Base-by-base conservation (phyloP, 192 early-diverging fungal genomes). In the Lunasporangiospora selenospora region DNA sequence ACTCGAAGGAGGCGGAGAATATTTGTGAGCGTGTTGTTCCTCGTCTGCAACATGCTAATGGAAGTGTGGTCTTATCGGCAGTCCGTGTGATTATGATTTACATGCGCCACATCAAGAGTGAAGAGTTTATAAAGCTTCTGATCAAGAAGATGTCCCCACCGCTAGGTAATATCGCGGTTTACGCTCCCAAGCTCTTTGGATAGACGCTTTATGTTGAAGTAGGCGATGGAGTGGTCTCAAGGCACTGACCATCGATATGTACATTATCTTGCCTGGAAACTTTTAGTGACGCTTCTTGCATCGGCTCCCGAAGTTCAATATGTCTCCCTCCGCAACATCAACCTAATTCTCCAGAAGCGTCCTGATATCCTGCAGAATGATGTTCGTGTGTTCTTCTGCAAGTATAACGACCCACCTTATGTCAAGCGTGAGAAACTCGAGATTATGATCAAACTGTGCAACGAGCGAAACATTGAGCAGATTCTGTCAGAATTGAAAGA, bases 371-470 rank as follows among this genome's bases (percentile, higher is more conserved):
- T 99, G 40, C 86, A 77, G 52, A 92, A 95, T 62, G 96, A 99
- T 59, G 95, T 97, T 44, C 85, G 95, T 29, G 96, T 98, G 19
- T 99, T 99, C 77, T 99, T 97, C 73, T 95, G 93, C 80, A 96
- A 95, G 75, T 99, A 95, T 83, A 98, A 99, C 77, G 97, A 99
- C 80, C 95, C 97, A 26, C 91, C 91, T 21, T 99, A 97, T 58
- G 95, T 99, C 62, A 99, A 99, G 76, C 80, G 90, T 33, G 96
- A 98, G 54, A 99, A 99, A 62, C 81, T 99, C 31, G 93, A 95
- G 48, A 90, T 99, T 38, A 90, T 99, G 75, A 91, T 98, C 63
- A 90, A 88, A 42, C 85, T 99, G 21, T 91, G 89, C 60, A 89
- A 87, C 21, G 92, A 92, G 51, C 81, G 84, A 55, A 97, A 96